These are phyloP conservation scores for Microbotryomycetes sp. DNA, from an alignment of 1,284 basidiomycete genomes.

Conservation along the genomic window DNA sequence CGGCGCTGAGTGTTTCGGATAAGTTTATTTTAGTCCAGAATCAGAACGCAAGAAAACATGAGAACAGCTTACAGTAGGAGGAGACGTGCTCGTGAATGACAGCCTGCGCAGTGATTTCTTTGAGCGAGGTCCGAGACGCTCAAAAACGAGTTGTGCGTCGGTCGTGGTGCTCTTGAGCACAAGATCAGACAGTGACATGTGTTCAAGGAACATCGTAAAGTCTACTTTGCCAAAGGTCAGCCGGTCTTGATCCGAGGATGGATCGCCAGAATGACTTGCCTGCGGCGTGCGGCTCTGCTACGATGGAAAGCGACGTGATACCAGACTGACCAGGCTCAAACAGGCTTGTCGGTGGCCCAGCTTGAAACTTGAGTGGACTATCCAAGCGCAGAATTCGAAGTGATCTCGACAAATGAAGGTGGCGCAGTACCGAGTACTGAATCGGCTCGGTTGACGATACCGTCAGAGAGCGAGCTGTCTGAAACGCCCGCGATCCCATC, in stretches of 20 bases:
- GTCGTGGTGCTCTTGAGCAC: constrained; percentile 4
- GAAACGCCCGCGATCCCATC: not conserved
- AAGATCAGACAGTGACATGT: not conserved
- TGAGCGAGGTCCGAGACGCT: not conserved
- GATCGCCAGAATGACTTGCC: not conserved
- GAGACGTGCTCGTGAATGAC: not conserved
- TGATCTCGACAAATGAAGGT: not conserved
- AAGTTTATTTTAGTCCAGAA: too few species aligned
- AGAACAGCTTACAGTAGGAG: not conserved
- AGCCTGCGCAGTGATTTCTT: not conserved
- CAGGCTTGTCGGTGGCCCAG: not conserved
- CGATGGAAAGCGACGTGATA: not conserved
- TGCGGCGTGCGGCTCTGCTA: not conserved
- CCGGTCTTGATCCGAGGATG: not conserved
- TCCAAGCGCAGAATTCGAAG: not conserved
- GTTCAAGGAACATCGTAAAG: not conserved
- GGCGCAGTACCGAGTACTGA: not conserved
- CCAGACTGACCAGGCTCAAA: not conserved
- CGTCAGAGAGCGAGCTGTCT: not conserved
- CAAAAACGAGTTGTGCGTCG: not conserved
- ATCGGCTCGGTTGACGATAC: not conserved
- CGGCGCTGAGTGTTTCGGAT: not conserved
- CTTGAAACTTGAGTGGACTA: not conserved
- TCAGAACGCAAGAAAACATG: too few species aligned
- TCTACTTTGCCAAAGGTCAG: not conserved